Evolutionary conservation across 2,329 filamentous ascomycete genomes (phyloP), one percentile per base, ranked within the genome.

Genomic region (Atkinsonella texensis): DNA sequence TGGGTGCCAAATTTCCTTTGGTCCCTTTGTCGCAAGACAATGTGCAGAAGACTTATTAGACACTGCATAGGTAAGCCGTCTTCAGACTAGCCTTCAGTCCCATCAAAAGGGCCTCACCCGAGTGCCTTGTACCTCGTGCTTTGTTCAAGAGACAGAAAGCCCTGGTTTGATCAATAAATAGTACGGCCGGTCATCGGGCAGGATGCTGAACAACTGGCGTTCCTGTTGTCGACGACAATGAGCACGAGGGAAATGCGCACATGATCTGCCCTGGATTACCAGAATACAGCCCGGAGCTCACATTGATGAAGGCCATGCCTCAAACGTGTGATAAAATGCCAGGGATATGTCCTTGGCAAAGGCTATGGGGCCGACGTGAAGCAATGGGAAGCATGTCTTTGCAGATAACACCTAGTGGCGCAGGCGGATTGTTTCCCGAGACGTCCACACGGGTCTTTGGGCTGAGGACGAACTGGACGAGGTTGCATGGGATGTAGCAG

Each of bases 1-100:
- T 42, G 44, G 40, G 44, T 53, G 48, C 49, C 39, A 51, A 51
- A 53, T 53, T 51, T 48, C 45, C 45, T 41, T 48, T 50, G 13
- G 17, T 48, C 20, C 38, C 48, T 43, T 23, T 53, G 48, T 48
- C 33, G 44, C 48, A 48, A 50, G 44, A 46, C 44, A 51, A 41
- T 43, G 41, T 41, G 23, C 33, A 28, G 20, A 45, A 28, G 7
- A 28, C 5, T 28, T 28, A 28, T 28, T 28, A 28, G 28, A 28
- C 28, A 28, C 28, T 28, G 28, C 28, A 28, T 28, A 28, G 28
- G 28, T 28, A 28, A 28, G 28, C 28, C 28, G 28, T 28, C 28
- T 28, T 23, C 20, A 23, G 20, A 23, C 20, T 3, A 23, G 20
- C 20, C 20, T 23, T 4, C 2, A 23, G 20, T 23, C 20, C 20